phyloP scores from a whole-genome alignment of 2,329 filamentous ascomycete species.

The Elsinoe australis region DNA sequence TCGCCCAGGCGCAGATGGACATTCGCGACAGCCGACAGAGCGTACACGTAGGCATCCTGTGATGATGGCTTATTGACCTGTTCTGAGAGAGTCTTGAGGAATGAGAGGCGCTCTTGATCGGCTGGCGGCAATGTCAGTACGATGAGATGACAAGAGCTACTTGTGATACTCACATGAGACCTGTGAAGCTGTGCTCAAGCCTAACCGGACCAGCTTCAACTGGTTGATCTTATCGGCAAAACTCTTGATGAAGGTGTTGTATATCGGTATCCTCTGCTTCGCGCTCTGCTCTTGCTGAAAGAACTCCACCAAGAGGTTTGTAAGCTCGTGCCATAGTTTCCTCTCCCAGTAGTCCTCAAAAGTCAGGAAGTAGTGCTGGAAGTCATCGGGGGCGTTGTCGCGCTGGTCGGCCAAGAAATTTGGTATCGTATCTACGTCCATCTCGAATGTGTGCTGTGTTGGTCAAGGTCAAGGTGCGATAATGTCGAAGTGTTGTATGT shows the following conservation, averaged over 20 bases:
- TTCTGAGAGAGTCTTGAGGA: slow-evolving; percentile 73
- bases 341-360: slow-evolving; percentile 98
- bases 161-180: slow-evolving; percentile 56
- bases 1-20: slow-evolving; percentile 77
- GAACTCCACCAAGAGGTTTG: slow-evolving; percentile 77
- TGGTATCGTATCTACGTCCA: slow-evolving; percentile 81
- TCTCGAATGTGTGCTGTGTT: slow-evolving; percentile 33
- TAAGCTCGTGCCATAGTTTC: slow-evolving; percentile 98
- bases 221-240: slow-evolving; percentile 99
- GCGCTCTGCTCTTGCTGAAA: slow-evolving; percentile 77
- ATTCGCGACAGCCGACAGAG: slow-evolving; percentile 78
- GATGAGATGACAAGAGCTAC: neutral
- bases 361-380: slow-evolving; percentile 78
- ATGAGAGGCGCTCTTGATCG: slow-evolving; percentile 74
- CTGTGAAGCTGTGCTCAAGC: slow-evolving; percentile 76
- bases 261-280: slow-evolving; percentile 78
- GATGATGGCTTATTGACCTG: slow-evolving; percentile 89
- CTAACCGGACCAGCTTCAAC: slow-evolving; percentile 88
- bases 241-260: slow-evolving; percentile 88
- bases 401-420: slow-evolving; percentile 89
- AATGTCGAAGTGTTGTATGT: neutral
- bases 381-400: slow-evolving; percentile 76
- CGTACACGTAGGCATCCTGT: slow-evolving; percentile 93
- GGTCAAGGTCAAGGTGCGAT: neutral
- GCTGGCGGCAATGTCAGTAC: slow-evolving; percentile 49